A percentile compares a stretch with the other conserved stretches of the same genome.
Evolutionary conservation across 768 basidiomycete species (phyloP).

Genomic region (Strobilomyces dryophilus): DNA sequence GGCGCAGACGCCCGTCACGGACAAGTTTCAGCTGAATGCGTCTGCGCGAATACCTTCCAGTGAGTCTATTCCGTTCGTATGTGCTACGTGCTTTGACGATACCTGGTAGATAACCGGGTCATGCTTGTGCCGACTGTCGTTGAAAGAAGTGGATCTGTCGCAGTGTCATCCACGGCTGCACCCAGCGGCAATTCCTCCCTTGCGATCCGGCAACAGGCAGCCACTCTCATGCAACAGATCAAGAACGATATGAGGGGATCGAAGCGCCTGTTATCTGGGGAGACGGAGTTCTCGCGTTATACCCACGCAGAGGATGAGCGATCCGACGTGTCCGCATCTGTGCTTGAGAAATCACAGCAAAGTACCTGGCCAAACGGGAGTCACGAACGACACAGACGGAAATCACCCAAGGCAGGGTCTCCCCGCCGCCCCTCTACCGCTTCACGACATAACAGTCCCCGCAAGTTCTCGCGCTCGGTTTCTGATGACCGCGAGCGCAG

Average conservation of each 20-base stretch:
- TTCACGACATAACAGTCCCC: constrained; percentile 41
- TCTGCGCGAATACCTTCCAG: neutral
- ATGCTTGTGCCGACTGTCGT: constrained; percentile 9
- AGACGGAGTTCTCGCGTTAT: constrained; percentile 51
- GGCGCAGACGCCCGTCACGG: constrained; percentile 23
- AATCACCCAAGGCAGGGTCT: constrained; percentile 21
- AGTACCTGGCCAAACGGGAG: constrained; percentile 27
- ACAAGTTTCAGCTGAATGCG: constrained; percentile 7
- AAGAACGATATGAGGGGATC: constrained; percentile 66
- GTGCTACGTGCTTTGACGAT: neutral
- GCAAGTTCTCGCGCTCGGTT: constrained; percentile 37
- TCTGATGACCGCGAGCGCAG: constrained; percentile 41
- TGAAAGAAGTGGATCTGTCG: constrained; percentile 22
- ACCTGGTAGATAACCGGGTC: constrained; percentile 9
- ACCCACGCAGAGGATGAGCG: constrained; percentile 19
- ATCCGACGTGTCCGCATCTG: constrained; percentile 10
- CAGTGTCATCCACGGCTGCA: constrained; percentile 28
- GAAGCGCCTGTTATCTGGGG: constrained; percentile 68
- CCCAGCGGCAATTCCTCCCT: constrained; percentile 52
- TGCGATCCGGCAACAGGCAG: constrained; percentile 72
- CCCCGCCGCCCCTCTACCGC: constrained; percentile 34
- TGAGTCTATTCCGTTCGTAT: constrained; percentile 7
- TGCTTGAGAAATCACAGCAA: constrained; percentile 20
- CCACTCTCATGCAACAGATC: constrained; percentile 81
- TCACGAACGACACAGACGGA: constrained; percentile 26